Base-by-base conservation (phyloP, 805 yeast species). In the Ogataea trehalophila region DNA sequence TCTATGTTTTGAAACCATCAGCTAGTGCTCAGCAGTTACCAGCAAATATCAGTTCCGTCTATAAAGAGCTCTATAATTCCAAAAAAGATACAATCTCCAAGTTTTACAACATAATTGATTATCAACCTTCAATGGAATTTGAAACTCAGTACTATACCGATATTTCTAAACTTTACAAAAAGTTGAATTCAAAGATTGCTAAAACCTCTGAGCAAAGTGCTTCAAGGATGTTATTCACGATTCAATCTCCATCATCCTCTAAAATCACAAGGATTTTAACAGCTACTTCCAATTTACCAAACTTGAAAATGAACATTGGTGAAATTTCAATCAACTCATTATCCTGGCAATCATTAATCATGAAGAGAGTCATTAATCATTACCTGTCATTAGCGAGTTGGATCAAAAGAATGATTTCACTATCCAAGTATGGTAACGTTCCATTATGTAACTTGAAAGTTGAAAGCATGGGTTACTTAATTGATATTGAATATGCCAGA, bases 401-500 rank as follows among this genome's bases (percentile, higher is more conserved):
- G 87, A 60, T 90, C 29, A 71, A 74, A 36, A 83, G 84, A 56
- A 71, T 88, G 67, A 73, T 82, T 17, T 70, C 80, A 0, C 63
- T 88, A 45, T 75, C 97, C 0, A 74, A 76, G 48, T 88, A 85
- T 60, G 80, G 92, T 37, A 82, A 85, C 46, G 77, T 94, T 43
- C 99, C 99, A 2, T 61, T 94, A 34, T 88, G 98, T 61, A 92
- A 94, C 59, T 67, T 92, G 53, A 82, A 81, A 52, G 73, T 81
- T n/a, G 92, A 86, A 48, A 85, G 87, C 53, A 73, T 83, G 66
- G 83, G 87, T 0, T 87, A 80, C 56, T 70, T 90, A 57, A 85
- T 92, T 49, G 99, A 94, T 65, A 76, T 92, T 38, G 82, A 82
- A 46, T 94, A 88, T 64, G 95, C 98, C 0, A 74, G 99, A 58